Evolutionary conservation across 1,139 yeast genomes (phyloP).

Genomic region (Hemisphaericaspora xylofermentans): DNA sequence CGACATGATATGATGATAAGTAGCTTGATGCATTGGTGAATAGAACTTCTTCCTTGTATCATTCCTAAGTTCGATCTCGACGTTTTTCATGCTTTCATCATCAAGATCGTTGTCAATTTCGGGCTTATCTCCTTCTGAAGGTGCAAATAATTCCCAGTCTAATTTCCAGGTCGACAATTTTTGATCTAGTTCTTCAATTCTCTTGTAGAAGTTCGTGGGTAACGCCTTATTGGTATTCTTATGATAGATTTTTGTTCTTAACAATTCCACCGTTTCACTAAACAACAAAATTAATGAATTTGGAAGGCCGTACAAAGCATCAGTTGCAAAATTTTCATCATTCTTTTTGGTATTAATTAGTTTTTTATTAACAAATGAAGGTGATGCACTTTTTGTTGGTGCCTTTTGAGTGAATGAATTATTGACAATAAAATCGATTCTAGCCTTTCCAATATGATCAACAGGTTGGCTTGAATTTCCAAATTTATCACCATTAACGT

Average conservation of each 20-base stretch:
- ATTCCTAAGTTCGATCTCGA: conserved; percentile 14
- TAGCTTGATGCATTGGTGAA: conserved; percentile 64
- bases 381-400: conserved; percentile 29
- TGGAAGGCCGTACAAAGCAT: conserved; percentile 82
- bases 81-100: conserved; percentile 14
- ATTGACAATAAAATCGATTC: conserved; percentile 49
- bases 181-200: conserved; percentile 49
- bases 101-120: conserved; percentile 12
- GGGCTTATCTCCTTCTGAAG: conserved; percentile 5
- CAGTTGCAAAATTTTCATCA: conserved; percentile 67
- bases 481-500: conserved; percentile 41
- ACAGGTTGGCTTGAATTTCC: conserved; percentile 12
- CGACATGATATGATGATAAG: conserved; percentile 81
- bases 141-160: conserved; percentile 54
- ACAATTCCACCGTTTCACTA: conserved; percentile 64
- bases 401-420: conserved; percentile 16
- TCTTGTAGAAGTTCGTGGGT: conserved; percentile 45
- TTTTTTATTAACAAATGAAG: conserved; percentile 44
- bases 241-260: conserved; percentile 61
- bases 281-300: conserved; percentile 73
- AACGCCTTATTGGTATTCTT: conserved; percentile 27
- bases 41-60: conserved; percentile 36
- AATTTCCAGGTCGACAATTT: conserved; percentile 63
- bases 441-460: conserved; percentile 29
- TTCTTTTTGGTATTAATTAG: conserved; percentile 44